Base-by-base conservation (phyloP, 192 early-diverging fungal species). In the Coemansia sp. region DNA sequence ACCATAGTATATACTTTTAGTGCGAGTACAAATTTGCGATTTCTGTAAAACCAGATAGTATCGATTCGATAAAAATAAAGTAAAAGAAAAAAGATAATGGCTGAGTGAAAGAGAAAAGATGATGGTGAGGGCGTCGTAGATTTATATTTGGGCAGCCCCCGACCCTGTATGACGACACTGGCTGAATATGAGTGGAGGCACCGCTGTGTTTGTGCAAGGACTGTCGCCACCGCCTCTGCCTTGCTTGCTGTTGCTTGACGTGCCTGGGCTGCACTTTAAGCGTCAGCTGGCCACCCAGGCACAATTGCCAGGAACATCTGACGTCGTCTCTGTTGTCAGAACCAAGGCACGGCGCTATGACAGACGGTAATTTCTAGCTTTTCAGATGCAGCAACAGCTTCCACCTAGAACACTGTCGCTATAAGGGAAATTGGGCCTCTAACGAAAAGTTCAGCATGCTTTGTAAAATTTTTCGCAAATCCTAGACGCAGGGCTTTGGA, bases 301-400 rank as follows among this genome's bases (percentile, higher is more conserved):
- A 51, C 49, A 51, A 51, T 51, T 51, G 49, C n/a, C n/a, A 51
- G 49, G 49, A 20, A 51, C 49, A 51, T 22, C 49, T 51, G 49
- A 51, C 10, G 49, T 10, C n/a, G 49, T 8, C n/a, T 51, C 9
- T 3, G 49, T 20, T 22, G 49, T 20, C 9, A 51, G 49, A 51
- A 6, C 49, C 49, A 51, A 51, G 20, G 49, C 49, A 51, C 20
- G 20, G 49, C 49, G 49, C 49, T 51, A 10, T 51, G 49, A 10
- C 49, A 22, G 20, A 51, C 49, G 20, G 4, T 10, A 51, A 49
- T 18, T 49, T 49, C n/a, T n/a, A 2, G 18, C 13, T 51, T 22
- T 9, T 51, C 20, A 22, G n/a, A 51, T 51, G 20, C 49, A 10
- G n/a, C n/a, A 22, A 20, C 10, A 24, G 49, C n/a, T 51, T 51